A percentile compares a stretch with the other conserved stretches of the same genome.
These are phyloP conservation scores for Isoetes taiwanensis DNA, from an alignment of 75 land plant genomes.

Conservation along the genomic window DNA sequence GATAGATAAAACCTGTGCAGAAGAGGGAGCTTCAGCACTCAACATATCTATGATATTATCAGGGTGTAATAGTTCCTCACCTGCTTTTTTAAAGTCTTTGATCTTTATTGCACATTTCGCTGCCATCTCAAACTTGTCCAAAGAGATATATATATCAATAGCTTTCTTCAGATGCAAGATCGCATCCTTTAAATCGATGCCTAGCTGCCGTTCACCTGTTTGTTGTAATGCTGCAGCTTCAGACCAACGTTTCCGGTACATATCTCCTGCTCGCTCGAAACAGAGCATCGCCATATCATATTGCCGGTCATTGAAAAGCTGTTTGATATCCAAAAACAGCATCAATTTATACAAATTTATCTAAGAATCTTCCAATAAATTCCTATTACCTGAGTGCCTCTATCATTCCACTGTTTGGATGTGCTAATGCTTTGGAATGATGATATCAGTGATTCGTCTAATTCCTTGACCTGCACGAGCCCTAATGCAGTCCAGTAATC, in stretches of 20 bases:
- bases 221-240: constrained; percentile 36
- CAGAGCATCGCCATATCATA: constrained; percentile 55
- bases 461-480: constrained; percentile 28
- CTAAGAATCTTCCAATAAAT: background rate
- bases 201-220: constrained; percentile 18
- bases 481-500: constrained; percentile 49
- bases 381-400: constrained; percentile 41
- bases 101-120: constrained; percentile 39
- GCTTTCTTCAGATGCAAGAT: constrained; percentile 20
- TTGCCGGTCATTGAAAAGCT: constrained; percentile 36
- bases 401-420: constrained; percentile 42
- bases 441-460: constrained; percentile 37
- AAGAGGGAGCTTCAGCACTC: constrained; percentile 11
- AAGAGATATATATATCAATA: constrained; percentile 33
- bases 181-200: constrained; percentile 18
- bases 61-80: constrained; percentile 10
- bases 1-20: constrained; percentile 24
- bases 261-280: constrained; percentile 54
- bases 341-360: background rate
- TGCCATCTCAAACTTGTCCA: constrained; percentile 33
- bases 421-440: constrained; percentile 41
- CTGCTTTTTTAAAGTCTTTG: constrained; percentile 49
- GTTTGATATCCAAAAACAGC: background rate
- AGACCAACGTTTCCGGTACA: constrained; percentile 22
- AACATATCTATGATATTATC: background rate